These are phyloP conservation scores for Paulownia fortunei DNA, from an alignment of 257 asterid genomes.

Conservation along the genomic window DNA sequence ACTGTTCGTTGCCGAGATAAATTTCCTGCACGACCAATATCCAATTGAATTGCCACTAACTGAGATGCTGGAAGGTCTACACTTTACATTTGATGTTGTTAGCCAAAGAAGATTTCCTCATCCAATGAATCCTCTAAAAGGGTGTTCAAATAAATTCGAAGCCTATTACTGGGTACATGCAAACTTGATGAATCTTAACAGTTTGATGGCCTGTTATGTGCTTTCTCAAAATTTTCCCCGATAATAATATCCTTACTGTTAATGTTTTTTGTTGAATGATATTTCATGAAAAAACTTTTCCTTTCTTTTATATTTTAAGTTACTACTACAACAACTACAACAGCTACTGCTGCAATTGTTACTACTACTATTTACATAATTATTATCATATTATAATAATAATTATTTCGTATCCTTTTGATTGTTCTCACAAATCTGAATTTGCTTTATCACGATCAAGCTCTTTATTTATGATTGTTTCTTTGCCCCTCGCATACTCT, in stretches of 20 bases:
- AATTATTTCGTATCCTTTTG: not conserved
- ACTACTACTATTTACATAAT: not conserved
- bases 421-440: not conserved
- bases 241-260: not conserved
- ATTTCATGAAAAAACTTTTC: not conserved
- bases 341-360: not conserved
- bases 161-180: not conserved
- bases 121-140: conserved; percentile 26
- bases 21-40: conserved; percentile 20
- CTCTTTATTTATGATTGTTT: not conserved
- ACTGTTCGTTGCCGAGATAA: conserved; percentile 21
- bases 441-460: not conserved
- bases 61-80: conserved; percentile 20
- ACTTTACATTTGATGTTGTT: conserved; percentile 16
- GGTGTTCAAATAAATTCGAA: no score
- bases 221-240: not conserved
- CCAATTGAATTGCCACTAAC: conserved; percentile 21
- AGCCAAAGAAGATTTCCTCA: conserved; percentile 1
- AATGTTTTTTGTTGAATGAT: not conserved
- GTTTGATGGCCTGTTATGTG: not conserved
- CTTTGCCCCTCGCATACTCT: not conserved
- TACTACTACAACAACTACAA: not conserved
- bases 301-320: not conserved
- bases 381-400: not conserved
- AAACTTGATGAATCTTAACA: not conserved